Percentiles rank a stretch among this genome's conserved stretches.
Evolutionary conservation across 2,329 filamentous ascomycete genomes (phyloP).

Genomic region (Alternaria longipes): DNA sequence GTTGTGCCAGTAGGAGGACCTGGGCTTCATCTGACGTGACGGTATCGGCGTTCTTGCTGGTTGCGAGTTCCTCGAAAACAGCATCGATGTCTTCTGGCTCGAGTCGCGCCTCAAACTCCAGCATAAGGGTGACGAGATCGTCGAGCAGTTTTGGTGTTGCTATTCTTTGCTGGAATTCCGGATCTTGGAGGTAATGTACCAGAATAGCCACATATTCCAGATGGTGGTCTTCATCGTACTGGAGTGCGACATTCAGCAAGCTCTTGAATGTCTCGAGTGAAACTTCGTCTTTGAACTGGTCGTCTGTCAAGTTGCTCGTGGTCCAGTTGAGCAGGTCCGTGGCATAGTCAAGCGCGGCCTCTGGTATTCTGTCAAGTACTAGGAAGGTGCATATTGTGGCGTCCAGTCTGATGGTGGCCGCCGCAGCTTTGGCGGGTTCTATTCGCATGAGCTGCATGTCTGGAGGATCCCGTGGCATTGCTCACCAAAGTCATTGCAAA

Average conservation of each 20-base stretch:
- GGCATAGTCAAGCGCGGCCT: constrained; percentile 46
- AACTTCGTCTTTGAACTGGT: constrained; percentile 42
- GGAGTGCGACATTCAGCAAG: constrained; percentile 38
- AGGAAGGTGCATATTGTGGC: constrained; percentile 38
- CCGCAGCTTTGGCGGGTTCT: constrained; percentile 49
- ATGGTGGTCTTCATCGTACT: constrained; percentile 48
- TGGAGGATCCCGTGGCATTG: constrained; percentile 11
- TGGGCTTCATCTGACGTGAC: constrained; percentile 35
- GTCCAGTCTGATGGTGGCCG: constrained; percentile 48
- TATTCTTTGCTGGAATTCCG: constrained; percentile 46
- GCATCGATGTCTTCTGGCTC: constrained; percentile 35
- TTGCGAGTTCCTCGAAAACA: constrained; percentile 41
- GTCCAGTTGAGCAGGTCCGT: constrained; percentile 48
- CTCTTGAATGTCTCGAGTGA: constrained; percentile 41
- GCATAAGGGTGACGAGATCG: constrained; percentile 40
- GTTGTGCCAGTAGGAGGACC: constrained; percentile 41
- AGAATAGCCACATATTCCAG: constrained; percentile 45
- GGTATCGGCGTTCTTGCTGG: constrained; percentile 37
- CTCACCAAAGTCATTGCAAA: constrained; percentile 54
- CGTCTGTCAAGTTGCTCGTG: constrained; percentile 47
- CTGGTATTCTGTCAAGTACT: constrained; percentile 37
- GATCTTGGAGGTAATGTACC: constrained; percentile 48
- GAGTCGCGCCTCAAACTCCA: constrained; percentile 44
- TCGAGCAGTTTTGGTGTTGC: constrained; percentile 41
- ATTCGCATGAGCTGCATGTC: constrained; percentile 23